Conservation (phyloP, 257 asterid species). For the Petunia secreta region DNA sequence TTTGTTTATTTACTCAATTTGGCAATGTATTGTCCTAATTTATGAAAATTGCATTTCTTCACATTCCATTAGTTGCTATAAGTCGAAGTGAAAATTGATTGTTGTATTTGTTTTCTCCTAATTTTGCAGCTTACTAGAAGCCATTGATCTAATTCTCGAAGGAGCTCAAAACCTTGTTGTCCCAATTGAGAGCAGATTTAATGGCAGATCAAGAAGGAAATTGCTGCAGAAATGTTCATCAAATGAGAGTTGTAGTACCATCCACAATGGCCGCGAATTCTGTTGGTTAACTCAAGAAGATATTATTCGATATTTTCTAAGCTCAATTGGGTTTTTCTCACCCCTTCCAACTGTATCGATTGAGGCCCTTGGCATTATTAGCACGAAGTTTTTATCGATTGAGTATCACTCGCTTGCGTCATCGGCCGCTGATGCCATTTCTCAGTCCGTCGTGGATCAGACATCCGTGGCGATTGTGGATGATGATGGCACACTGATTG, state of each 20-base stretch:
- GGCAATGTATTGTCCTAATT: neutral
- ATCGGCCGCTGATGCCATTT: slow-evolving; percentile 48
- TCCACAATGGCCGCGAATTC: slow-evolving; percentile 70
- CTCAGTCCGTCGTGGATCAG: slow-evolving; percentile 49
- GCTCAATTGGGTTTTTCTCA: slow-evolving; percentile 75
- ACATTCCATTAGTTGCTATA: neutral
- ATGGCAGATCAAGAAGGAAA: slow-evolving; percentile 48
- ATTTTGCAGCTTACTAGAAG: slow-evolving; percentile 71
- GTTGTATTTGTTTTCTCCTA: neutral
- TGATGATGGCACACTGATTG: slow-evolving; percentile 53
- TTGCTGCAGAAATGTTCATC: slow-evolving; percentile 47
- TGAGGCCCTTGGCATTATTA: slow-evolving; percentile 61
- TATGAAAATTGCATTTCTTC: neutral
- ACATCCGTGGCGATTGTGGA: slow-evolving; percentile 84
- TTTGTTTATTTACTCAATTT: neutral
- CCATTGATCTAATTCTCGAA: slow-evolving; percentile 65
- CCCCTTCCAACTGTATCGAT: slow-evolving; percentile 63
- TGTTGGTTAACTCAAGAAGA: slow-evolving; percentile 93
- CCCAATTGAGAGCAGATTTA: slow-evolving; percentile 37
- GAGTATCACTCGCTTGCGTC: slow-evolving; percentile 58
- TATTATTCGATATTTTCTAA: slow-evolving; percentile 62
- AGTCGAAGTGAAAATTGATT: neutral
- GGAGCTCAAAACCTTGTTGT: slow-evolving; percentile 70
- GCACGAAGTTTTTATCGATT: slow-evolving; percentile 38
- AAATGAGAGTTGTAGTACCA: slow-evolving; percentile 39